phyloP scores from a whole-genome alignment of 345 rosid genomes.

The Hypericum androsaemum region DNA sequence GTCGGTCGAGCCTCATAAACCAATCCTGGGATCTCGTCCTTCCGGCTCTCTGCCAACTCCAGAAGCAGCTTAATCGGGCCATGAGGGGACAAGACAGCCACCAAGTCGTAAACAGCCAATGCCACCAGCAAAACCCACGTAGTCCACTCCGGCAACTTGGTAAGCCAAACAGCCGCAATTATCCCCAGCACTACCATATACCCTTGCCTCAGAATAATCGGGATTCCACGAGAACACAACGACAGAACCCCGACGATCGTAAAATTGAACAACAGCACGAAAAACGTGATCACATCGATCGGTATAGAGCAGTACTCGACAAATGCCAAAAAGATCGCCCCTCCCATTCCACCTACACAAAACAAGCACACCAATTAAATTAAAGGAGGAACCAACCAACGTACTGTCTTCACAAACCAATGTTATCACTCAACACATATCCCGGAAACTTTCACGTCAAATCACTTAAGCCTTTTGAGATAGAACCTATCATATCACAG shows the following conservation, averaged over 20 bases:
- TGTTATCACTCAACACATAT: too few relatives aligned
- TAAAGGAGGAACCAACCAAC: not conserved
- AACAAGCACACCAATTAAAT: constrained; percentile 4
- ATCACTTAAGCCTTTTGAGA: too few relatives aligned
- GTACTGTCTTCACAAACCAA: too few relatives aligned
- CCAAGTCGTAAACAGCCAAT: constrained; percentile 81
- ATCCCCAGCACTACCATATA: constrained; percentile 87
- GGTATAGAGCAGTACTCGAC: constrained; percentile 79
- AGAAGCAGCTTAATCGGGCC: constrained; percentile 91
- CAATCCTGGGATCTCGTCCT: constrained; percentile 90
- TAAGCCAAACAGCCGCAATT: constrained; percentile 85
- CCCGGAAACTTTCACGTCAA: too few relatives aligned
- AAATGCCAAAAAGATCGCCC: constrained; percentile 68
- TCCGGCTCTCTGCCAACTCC: constrained; percentile 76
- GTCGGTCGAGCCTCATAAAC: too few relatives aligned
- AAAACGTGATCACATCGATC: constrained; percentile 67
- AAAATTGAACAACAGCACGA: constrained; percentile 66
- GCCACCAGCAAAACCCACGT: constrained; percentile 85
- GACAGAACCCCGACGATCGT: constrained; percentile 74
- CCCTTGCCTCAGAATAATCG: constrained; percentile 65
- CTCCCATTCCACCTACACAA: constrained; percentile 73
- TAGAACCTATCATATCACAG: not conserved
- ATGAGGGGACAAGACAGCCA: constrained; percentile 90
- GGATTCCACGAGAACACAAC: constrained; percentile 64
- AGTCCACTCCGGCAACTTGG: too few relatives aligned